Conservation (phyloP, 2,329 filamentous ascomycete species). For the Neonectria hederae region DNA sequence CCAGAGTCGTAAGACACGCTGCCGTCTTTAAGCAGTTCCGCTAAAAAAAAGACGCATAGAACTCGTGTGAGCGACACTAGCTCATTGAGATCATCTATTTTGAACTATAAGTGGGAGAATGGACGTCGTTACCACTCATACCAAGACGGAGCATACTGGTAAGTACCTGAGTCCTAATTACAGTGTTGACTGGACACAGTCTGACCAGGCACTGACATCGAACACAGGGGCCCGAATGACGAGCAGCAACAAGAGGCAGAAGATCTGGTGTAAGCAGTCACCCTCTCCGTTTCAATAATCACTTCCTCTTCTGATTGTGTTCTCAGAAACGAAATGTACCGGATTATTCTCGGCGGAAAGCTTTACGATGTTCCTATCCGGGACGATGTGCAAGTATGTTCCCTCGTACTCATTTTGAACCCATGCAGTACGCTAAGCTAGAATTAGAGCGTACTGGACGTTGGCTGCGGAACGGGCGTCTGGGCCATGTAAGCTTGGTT, state of each 20-base stretch:
- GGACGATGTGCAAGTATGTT: constrained; percentile 34
- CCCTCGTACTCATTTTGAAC: neutral
- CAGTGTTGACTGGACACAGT: neutral
- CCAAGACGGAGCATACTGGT: constrained; percentile 52
- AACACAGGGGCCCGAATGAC: constrained; percentile 37
- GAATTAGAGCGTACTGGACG: constrained; percentile 41
- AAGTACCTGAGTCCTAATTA: neutral
- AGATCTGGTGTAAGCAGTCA: constrained; percentile 33
- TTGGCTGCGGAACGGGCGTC: constrained; percentile 50
- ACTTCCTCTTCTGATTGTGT: neutral
- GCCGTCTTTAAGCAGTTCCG: neutral
- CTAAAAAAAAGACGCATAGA: neutral
- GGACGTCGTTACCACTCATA: constrained; percentile 59
- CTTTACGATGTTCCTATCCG: constrained; percentile 45
- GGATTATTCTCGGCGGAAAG: constrained; percentile 42
- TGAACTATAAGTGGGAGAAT: constrained; percentile 51
- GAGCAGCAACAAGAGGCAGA: constrained; percentile 38
- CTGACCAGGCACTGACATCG: neutral
- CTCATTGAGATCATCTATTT: constrained; percentile 21
- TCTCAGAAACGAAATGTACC: constrained; percentile 35
- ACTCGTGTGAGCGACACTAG: constrained; percentile 18
- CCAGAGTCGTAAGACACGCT: neutral
- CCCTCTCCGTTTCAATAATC: neutral
- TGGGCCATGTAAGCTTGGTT: constrained; percentile 44
- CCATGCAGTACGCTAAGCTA: neutral